phyloP scores from a whole-genome alignment of 192 early-diverging fungal genomes.

The Neocallimastix lanati region DNA sequence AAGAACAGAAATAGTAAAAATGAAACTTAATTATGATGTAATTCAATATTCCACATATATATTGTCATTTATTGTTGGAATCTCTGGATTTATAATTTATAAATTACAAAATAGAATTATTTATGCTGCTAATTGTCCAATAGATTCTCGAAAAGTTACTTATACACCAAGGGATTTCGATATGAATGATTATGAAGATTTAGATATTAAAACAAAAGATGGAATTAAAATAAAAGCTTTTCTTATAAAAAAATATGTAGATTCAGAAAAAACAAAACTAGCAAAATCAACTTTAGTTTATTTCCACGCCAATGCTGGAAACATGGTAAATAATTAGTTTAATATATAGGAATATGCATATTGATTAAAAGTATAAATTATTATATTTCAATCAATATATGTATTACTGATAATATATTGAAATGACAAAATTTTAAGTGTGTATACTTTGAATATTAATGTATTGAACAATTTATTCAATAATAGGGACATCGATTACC shows the following conservation, averaged over 20 bases:
- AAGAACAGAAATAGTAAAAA: too few relatives aligned
- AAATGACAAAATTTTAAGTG: too few relatives aligned
- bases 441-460: too few relatives aligned
- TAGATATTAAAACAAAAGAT: neutral
- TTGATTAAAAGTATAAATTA: too few relatives aligned
- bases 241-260: neutral
- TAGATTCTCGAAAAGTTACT: neutral
- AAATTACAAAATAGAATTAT: neutral
- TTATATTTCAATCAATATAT: too few relatives aligned
- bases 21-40: neutral
- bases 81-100: neutral
- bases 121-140: neutral
- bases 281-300: constrained; percentile 53
- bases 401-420: too few relatives aligned
- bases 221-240: neutral
- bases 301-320: constrained; percentile 93
- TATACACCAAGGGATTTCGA: neutral
- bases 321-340: constrained; percentile 63
- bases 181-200: neutral
- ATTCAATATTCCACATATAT: neutral
- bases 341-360: too few relatives aligned
- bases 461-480: too few relatives aligned
- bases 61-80: neutral
- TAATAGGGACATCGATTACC: constrained; percentile 92
- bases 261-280: neutral